These are phyloP conservation scores for Orbilia javanica DNA, from an alignment of 2,329 filamentous ascomycete genomes.

Conservation along the genomic window DNA sequence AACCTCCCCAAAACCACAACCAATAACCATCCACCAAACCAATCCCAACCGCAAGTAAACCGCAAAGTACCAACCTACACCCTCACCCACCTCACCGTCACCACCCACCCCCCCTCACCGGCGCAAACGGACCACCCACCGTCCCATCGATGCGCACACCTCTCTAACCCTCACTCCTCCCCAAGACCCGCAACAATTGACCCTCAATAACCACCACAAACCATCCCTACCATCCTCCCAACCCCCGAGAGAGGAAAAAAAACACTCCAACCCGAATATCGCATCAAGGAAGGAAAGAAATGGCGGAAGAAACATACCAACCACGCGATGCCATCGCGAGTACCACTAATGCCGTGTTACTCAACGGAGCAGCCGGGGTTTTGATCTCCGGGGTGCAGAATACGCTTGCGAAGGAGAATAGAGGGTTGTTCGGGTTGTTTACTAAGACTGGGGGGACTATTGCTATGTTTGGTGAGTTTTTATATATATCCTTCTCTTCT, in stretches of 20 bases:
- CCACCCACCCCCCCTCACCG: background rate
- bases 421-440: conserved; percentile 84
- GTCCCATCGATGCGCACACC: no score
- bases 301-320: conserved; percentile 71
- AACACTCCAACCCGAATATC: no score
- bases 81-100: background rate
- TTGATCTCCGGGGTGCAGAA: conserved; percentile 85
- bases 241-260: background rate
- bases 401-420: conserved; percentile 83
- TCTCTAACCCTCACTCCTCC: no score
- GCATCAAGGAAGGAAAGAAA: background rate
- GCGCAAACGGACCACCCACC: no score
- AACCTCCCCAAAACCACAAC: background rate
- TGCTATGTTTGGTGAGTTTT: conserved; percentile 73
- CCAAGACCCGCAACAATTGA: no score
- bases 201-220: background rate
- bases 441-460: conserved; percentile 82
- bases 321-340: conserved; percentile 67
- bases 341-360: conserved; percentile 32
- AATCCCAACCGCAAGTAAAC: background rate
- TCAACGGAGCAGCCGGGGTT: conserved; percentile 73
- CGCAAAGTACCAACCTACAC: background rate
- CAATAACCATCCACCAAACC: background rate
- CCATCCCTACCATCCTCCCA: background rate
- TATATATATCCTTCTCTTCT: background rate